Conservation (phyloP, 257 asterid genomes). For the Solanum ossicruentum region DNA sequence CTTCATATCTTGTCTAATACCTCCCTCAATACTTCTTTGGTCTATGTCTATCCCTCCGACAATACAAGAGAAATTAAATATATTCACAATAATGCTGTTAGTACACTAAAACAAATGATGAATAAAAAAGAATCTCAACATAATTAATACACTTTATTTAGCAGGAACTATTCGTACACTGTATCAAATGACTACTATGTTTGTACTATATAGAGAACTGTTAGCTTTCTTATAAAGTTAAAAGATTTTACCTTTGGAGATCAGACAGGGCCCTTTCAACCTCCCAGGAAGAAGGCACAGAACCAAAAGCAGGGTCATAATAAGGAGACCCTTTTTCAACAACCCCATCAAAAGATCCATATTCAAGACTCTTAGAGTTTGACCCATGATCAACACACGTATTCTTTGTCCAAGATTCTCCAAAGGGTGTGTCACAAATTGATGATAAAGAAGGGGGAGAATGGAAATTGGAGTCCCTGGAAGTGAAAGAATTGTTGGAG, state of each 20-base stretch:
- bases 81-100: not conserved
- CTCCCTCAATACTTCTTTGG: too few relatives aligned
- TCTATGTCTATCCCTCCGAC: too few relatives aligned
- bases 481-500: not conserved
- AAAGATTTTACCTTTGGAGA: conserved; percentile 31
- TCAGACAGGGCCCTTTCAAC: conserved; percentile 44
- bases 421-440: conserved; percentile 3
- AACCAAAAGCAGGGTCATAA: conserved; percentile 16
- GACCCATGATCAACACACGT: not conserved
- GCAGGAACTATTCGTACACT: not conserved
- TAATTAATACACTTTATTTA: not conserved
- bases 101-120: not conserved
- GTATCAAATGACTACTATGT: not conserved
- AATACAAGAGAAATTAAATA: not conserved
- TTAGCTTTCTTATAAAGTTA: not conserved
- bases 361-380: not conserved
- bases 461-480: conserved; percentile 2
- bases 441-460: not conserved
- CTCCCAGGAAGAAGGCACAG: conserved; percentile 41
- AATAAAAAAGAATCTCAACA: not conserved
- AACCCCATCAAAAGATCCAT: not conserved
- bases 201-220: not conserved
- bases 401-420: not conserved
- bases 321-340: not conserved
- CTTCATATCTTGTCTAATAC: too few relatives aligned